Evolutionary conservation across 2,329 filamentous ascomycete genomes (phyloP).

Genomic region (Monosporascus sp.): DNA sequence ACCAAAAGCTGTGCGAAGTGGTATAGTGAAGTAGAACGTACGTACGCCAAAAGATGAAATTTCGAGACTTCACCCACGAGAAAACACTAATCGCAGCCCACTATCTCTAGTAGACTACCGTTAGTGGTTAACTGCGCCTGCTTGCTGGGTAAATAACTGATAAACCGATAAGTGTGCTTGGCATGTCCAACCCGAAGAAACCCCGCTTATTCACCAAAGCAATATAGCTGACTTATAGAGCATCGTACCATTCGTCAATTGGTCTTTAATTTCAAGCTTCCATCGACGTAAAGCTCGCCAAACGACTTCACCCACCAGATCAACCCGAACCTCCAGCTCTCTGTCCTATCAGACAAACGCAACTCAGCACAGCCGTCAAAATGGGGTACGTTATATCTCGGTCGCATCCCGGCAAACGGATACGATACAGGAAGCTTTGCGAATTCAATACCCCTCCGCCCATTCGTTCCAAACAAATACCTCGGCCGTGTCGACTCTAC

Average conservation of each 20-base stretch:
- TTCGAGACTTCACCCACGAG: neutral
- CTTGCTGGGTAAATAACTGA: neutral
- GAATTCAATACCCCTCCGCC: too few species aligned
- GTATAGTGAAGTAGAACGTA: neutral
- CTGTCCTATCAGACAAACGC: conserved; percentile 10
- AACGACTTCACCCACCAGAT: conserved; percentile 16
- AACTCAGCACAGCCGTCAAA: conserved; percentile 6
- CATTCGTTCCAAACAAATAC: neutral
- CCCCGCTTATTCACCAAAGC: neutral
- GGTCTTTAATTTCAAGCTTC: neutral
- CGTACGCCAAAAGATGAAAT: neutral
- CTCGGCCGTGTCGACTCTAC: neutral
- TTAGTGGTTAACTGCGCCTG: too few species aligned
- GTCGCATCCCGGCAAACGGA: too few species aligned
- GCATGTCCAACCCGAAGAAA: neutral
- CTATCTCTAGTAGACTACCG: too few species aligned
- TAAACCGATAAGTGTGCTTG: neutral
- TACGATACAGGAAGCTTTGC: too few species aligned
- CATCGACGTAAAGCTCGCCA: neutral
- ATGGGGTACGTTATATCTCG: conserved; percentile 23
- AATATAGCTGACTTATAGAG: neutral
- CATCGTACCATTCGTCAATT: neutral
- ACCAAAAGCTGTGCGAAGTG: too few species aligned
- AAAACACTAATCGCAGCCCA: too few species aligned
- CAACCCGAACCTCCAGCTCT: conserved; percentile 8